These are phyloP conservation scores for Theileria orientalis DNA, from an alignment of 169 alveolate species.

Conservation along the genomic window DNA sequence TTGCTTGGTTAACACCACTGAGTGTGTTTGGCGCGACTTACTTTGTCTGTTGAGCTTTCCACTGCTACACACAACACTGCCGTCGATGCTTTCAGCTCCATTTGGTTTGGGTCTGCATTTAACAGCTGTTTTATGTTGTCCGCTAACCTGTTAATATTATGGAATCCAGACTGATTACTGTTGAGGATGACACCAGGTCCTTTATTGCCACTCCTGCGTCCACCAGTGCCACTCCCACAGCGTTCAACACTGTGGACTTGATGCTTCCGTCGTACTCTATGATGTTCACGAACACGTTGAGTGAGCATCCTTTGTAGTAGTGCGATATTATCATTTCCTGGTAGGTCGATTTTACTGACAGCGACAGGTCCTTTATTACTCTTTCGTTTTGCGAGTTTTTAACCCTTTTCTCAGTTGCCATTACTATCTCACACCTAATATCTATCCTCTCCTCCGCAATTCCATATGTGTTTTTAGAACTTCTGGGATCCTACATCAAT, in stretches of 20 bases:
- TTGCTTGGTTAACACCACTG: not conserved
- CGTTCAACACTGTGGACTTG: slow-evolving; percentile 71
- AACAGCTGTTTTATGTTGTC: no score
- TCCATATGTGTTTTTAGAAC: not conserved
- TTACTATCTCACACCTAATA: slow-evolving; percentile 42
- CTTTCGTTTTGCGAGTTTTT: slow-evolving; percentile 18
- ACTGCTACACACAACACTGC: slow-evolving; percentile 44
- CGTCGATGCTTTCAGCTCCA: slow-evolving; percentile 53
- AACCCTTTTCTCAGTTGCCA: slow-evolving; percentile 41
- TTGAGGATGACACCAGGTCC: slow-evolving; percentile 70
- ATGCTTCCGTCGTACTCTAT: slow-evolving; percentile 72
- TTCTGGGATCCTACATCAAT: not conserved
- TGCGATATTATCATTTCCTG: slow-evolving; percentile 35
- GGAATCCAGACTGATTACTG: slow-evolving; percentile 66
- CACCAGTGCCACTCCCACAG: slow-evolving; percentile 71
- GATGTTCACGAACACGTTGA: slow-evolving; percentile 46
- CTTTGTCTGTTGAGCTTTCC: slow-evolving; percentile 45
- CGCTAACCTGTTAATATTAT: slow-evolving; percentile 22
- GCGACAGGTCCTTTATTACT: slow-evolving; percentile 26
- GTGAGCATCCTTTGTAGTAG: slow-evolving; percentile 29
- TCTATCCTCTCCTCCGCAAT: slow-evolving; percentile 39
- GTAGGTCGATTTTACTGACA: slow-evolving; percentile 35
- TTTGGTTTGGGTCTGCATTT: slow-evolving; percentile 53
- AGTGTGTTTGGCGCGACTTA: not conserved
- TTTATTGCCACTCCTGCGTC: slow-evolving; percentile 79